Conservation (phyloP, 176 grass and related monocot genomes). For the Puccinellia tenuiflora region DNA sequence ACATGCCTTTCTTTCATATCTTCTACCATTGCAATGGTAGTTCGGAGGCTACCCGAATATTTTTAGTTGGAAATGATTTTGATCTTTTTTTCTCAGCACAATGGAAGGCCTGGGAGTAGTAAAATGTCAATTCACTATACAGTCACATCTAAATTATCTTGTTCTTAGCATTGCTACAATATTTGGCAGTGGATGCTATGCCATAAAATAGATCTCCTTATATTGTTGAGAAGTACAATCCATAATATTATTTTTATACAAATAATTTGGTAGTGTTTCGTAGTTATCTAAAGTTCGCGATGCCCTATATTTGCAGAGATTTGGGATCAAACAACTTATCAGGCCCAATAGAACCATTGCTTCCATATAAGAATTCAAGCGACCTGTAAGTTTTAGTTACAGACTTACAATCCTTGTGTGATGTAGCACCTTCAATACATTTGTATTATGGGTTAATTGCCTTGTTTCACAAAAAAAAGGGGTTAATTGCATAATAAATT, state of each 20-base stretch:
- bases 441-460: background rate
- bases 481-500: background rate
- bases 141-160: background rate
- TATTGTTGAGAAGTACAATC: background rate
- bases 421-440: background rate
- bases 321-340: constrained; percentile 37
- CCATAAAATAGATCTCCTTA: background rate
- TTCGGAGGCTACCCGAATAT: background rate
- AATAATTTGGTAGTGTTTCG: background rate
- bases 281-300: background rate
- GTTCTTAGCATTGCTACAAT: background rate
- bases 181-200: background rate
- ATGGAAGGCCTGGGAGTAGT: background rate
- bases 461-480: too few relatives aligned
- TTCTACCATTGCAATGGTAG: background rate
- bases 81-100: background rate
- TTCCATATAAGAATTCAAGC: background rate
- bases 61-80: background rate
- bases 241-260: background rate
- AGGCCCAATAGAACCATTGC: background rate
- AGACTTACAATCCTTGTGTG: background rate
- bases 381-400: constrained; percentile 27
- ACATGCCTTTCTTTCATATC: background rate
- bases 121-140: background rate
- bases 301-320: constrained; percentile 31